Evolutionary conservation across 1,139 yeast genomes (phyloP).

Genomic region (Debaryomyces sp.): DNA sequence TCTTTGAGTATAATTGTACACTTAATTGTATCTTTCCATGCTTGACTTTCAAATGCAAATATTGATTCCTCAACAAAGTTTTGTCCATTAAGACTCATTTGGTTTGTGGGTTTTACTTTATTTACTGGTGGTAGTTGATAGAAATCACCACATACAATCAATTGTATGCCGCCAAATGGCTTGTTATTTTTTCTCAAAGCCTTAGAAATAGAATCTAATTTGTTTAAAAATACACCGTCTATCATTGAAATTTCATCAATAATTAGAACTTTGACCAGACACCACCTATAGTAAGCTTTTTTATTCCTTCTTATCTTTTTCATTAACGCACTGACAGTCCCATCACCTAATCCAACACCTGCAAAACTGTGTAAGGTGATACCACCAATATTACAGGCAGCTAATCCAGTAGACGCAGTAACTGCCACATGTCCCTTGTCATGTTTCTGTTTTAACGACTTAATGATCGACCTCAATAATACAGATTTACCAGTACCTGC

Average conservation of each 20-base stretch:
- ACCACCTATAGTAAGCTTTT: conserved; percentile 65
- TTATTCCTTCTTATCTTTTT: conserved; percentile 59
- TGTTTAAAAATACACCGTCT: conserved; percentile 73
- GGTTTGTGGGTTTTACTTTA: conserved; percentile 27
- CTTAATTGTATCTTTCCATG: conserved; percentile 71
- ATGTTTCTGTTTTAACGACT: conserved; percentile 51
- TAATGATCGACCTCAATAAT: conserved; percentile 68
- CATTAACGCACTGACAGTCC: conserved; percentile 38
- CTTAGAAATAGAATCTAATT: conserved; percentile 67
- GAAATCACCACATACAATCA: conserved; percentile 86
- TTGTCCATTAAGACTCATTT: conserved; percentile 23
- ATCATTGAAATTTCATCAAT: conserved; percentile 93
- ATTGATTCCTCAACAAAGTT: conserved; percentile 28
- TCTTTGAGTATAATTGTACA: conserved; percentile 70
- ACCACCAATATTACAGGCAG: conserved; percentile 92
- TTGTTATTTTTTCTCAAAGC: conserved; percentile 45
- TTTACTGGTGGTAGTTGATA: conserved; percentile 87
- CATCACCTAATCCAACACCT: conserved; percentile 77
- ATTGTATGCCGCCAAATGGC: conserved; percentile 91
- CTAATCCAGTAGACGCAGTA: conserved; percentile 91
- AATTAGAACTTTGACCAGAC: conserved; percentile 59
- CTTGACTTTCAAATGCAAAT: conserved; percentile 77
- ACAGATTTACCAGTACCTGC: conserved; percentile 97
- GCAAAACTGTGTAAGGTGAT: conserved; percentile 83
- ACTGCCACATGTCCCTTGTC: conserved; percentile 65